These are phyloP conservation scores for Scheffersomyces stipitis DNA, from an alignment of 805 yeast genomes.

Conservation along the genomic window DNA sequence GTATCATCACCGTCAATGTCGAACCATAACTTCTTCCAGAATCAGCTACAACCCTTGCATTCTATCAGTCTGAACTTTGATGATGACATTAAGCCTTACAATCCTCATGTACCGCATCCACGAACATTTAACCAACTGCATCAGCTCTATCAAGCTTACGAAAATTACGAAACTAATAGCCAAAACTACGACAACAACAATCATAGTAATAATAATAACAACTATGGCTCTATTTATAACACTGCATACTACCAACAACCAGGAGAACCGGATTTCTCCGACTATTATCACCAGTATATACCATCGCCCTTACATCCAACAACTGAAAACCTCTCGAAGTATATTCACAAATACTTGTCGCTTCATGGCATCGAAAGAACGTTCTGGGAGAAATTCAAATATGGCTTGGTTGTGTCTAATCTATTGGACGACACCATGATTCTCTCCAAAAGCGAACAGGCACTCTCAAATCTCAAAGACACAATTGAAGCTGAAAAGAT, in stretches of 20 bases:
- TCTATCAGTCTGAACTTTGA: slow-evolving; percentile 1
- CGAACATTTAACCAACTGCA: no score
- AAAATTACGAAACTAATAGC: not conserved
- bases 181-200: not conserved
- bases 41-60: slow-evolving; percentile 1
- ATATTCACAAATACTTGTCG: slow-evolving; percentile 26
- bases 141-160: not conserved
- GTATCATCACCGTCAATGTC: slow-evolving; percentile 9
- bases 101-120: no score
- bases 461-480: slow-evolving; percentile 14
- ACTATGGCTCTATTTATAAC: not conserved
- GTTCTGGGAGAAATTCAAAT: slow-evolving; percentile 44
- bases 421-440: slow-evolving; percentile 41
- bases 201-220: no score
- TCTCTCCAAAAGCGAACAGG: slow-evolving; percentile 42
- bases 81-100: not conserved
- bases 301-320: slow-evolving; percentile 8
- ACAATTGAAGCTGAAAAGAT: not conserved
- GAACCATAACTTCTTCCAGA: slow-evolving; percentile 5
- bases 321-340: slow-evolving; percentile 21
- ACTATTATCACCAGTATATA: slow-evolving; percentile 11
- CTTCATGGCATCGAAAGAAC: slow-evolving; percentile 13
- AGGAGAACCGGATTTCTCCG: slow-evolving; percentile 8
- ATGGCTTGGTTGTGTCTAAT: slow-evolving; percentile 36
- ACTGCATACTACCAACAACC: slow-evolving; percentile 4